Conservation (phyloP, 2,329 filamentous ascomycete genomes). For the Nothophaeocryptopus gaeumannii region DNA sequence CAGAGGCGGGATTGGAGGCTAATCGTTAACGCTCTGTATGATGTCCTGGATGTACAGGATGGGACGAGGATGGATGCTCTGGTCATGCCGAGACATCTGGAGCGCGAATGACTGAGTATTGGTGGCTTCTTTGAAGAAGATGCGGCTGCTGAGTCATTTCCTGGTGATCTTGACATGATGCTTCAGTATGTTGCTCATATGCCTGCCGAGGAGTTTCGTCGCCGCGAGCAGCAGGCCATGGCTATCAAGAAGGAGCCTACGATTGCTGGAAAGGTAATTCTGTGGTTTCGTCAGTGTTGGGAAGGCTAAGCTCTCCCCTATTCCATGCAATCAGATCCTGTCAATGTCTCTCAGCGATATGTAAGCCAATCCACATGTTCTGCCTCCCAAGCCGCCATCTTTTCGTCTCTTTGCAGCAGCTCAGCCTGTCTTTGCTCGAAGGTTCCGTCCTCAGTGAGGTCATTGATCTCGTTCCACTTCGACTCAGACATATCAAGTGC, state of each 20-base stretch:
- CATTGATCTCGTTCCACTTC: too few species aligned
- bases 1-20: constrained; percentile 10
- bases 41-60: constrained; percentile 6
- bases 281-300: constrained; percentile 3
- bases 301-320: neutral
- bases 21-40: constrained; percentile 10
- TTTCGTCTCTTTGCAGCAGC: constrained; percentile 1
- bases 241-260: neutral
- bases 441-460: too few species aligned
- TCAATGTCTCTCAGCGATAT: too few species aligned
- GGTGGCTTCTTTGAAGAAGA: constrained; percentile 6
- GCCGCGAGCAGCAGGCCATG: constrained; percentile 1
- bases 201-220: constrained; percentile 8
- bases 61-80: constrained; percentile 9
- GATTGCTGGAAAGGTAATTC: constrained; percentile 2
- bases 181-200: constrained; percentile 9
- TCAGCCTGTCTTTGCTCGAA: neutral
- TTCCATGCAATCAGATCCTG: too few species aligned
- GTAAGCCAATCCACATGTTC: too few species aligned
- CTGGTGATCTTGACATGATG: constrained; percentile 12
- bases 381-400: neutral
- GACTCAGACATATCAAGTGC: too few species aligned
- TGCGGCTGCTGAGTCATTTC: constrained; percentile 1
- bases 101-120: neutral
- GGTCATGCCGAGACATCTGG: constrained; percentile 2